These are phyloP conservation scores for Stephanodiscus minutulus DNA, from an alignment of 108 stramenopile species.

Conservation along the genomic window DNA sequence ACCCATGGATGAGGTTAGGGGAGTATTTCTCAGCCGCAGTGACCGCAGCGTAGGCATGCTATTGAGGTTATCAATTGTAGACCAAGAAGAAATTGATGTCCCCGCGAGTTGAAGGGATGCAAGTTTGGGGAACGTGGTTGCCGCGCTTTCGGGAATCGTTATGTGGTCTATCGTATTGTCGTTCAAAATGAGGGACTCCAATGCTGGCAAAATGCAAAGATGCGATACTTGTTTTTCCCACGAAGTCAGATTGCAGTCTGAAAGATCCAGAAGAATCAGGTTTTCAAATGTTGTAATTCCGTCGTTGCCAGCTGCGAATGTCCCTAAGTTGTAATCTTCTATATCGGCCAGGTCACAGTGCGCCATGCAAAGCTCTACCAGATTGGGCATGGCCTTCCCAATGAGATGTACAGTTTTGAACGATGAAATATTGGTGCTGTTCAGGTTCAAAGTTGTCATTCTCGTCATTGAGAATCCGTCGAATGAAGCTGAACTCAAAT, in stretches of 20 bases:
- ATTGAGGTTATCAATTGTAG: slow-evolving; percentile 63
- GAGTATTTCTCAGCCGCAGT: slow-evolving; percentile 71
- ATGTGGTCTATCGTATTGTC: slow-evolving; percentile 68
- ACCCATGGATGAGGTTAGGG: slow-evolving; percentile 71
- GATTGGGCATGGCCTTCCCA: slow-evolving; percentile 61
- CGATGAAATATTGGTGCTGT: slow-evolving; percentile 58
- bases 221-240: slow-evolving; percentile 64
- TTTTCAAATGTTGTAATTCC: slow-evolving; percentile 45
- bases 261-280: slow-evolving; percentile 68
- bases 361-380: slow-evolving; percentile 82
- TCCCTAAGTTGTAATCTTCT: slow-evolving; percentile 3
- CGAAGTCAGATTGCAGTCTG: slow-evolving; percentile 65
- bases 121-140: slow-evolving; percentile 48
- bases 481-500: slow-evolving; percentile 28
- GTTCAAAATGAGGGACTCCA: slow-evolving; percentile 79
- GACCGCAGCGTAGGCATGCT: slow-evolving; percentile 47
- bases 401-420: slow-evolving; percentile 59
- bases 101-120: slow-evolving; percentile 69
- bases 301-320: background rate
- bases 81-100: slow-evolving; percentile 66
- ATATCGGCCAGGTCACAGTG: slow-evolving; percentile 68
- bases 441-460: slow-evolving; percentile 63
- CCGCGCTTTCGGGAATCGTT: slow-evolving; percentile 13
- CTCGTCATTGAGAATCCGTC: slow-evolving; percentile 22
- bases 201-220: slow-evolving; percentile 53